phyloP scores from a whole-genome alignment of 805 yeast species.

The Hanseniaspora jakobsenii region DNA sequence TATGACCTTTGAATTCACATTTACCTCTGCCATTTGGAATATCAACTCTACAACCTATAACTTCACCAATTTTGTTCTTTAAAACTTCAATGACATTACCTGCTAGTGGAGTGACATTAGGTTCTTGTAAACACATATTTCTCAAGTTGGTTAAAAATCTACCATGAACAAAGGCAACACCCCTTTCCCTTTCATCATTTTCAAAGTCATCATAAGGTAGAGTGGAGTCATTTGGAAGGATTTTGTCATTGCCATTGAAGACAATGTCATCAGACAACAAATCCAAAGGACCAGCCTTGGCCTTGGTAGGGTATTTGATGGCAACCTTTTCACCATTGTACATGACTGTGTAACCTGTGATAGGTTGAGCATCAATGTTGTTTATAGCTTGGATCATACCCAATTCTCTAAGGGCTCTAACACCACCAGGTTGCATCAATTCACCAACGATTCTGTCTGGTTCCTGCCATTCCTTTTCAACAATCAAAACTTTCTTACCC shows the following conservation, averaged over 20 bases:
- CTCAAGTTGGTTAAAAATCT: conserved; percentile 70
- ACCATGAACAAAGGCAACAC: conserved; percentile 91
- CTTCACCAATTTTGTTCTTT: conserved; percentile 41
- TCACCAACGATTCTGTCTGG: conserved; percentile 98
- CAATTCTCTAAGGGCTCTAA: conserved; percentile 64
- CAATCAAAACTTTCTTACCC: conserved; percentile 62
- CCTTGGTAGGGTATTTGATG: conserved; percentile 63
- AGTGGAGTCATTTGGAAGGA: conserved; percentile 37
- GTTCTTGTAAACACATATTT: conserved; percentile 50
- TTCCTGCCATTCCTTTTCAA: conserved; percentile 80
- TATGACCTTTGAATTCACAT: conserved; percentile 41
- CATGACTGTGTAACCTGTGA: conserved; percentile 69
- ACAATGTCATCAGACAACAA: conserved; percentile 44
- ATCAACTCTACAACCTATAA: conserved; percentile 65
- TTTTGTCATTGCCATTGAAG: conserved; percentile 45
- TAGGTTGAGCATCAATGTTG: conserved; percentile 53
- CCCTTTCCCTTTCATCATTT: conserved; percentile 43
- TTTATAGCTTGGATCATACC: conserved; percentile 59
- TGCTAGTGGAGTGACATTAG: conserved; percentile 65
- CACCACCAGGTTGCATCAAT: conserved; percentile 92
- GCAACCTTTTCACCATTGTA: conserved; percentile 45
- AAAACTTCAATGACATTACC: conserved; percentile 69
- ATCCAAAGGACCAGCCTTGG: conserved; percentile 34
- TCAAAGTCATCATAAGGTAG: conserved; percentile 45
- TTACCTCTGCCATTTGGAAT: conserved; percentile 31